phyloP scores from a whole-genome alignment of 208 protist species.

The Acanthamoeba sp. region DNA sequence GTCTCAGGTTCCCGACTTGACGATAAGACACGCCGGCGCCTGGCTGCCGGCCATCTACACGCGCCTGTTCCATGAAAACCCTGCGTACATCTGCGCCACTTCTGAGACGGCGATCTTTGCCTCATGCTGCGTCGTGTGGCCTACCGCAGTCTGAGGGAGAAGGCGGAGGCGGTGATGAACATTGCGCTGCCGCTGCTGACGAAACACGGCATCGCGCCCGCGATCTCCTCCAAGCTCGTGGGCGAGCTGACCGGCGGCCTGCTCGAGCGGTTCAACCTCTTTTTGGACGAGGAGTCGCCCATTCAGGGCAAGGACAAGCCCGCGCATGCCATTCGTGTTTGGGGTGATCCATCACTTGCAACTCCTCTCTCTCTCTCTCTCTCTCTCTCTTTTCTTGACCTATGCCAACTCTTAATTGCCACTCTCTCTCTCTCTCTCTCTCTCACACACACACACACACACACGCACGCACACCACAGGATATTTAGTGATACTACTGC shows the following conservation, averaged over 20 bases:
- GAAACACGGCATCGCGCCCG: neutral
- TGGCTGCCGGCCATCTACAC: neutral
- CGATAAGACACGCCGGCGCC: neutral
- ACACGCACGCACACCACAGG: neutral
- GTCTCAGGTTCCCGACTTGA: neutral
- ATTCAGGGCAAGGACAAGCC: neutral
- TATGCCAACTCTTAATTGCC: neutral
- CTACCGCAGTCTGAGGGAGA: neutral
- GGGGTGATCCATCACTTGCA: neutral
- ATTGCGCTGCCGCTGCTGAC: neutral
- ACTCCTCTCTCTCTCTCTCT: neutral
- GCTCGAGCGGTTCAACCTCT: conserved; percentile 26
- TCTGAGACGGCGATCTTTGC: neutral
- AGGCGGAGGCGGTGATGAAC: conserved; percentile 23
- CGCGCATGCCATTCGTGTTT: neutral
- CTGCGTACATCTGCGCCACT: neutral
- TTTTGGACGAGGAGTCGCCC: conserved; percentile 12
- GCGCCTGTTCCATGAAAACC: conserved; percentile 8
- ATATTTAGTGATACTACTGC: neutral
- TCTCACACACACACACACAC: neutral
- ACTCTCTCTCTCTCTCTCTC: neutral
- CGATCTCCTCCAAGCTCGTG: conserved; percentile 13
- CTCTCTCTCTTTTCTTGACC: too few species aligned
- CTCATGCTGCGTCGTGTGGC: neutral
- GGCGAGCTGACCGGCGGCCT: neutral